Evolutionary conservation across 1,284 basidiomycete species (phyloP), one percentile per base, ranked within the genome.

Genomic region (Puccinia coronata): DNA sequence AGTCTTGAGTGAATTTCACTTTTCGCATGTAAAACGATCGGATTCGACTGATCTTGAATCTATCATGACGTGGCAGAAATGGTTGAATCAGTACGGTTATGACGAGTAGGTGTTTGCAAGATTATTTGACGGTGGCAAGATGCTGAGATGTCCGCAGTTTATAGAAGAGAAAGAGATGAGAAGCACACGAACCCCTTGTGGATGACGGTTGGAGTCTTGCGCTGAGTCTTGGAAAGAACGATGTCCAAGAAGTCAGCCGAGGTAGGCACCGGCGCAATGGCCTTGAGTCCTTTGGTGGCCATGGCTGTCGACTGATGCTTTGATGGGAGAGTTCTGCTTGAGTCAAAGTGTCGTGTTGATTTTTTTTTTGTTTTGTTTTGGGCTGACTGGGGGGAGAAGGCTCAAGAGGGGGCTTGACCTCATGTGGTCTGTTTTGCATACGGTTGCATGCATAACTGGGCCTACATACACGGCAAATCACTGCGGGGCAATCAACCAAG

Each of bases 1-100:
- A 90, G 86, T 98, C 95, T 87, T 98, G 96, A 0, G 96, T 97
- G 87, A 98, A 99, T 88, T 98, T 99, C 88, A 99, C 96, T 88
- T 98, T 99, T 87, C 96, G 92, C 96, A 98, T 98, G 88, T 99
- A 98, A 87, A 98, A 93, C 84, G 85, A 83, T 49, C 94, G 90
- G 86, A 95, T 96, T 79, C 95, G 91, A 83, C 93, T 94, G 87
- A 99, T 99, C 89, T 99, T 98, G 90, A 97, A 98, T 89, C 98
- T 98, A 34, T 3, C 9, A 28, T 2, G 23, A n/a, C 5, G 31
- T 71, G 34, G 31, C n/a, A n/a, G n/a, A n/a, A n/a, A n/a, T n/a
- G n/a, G n/a, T 67, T 39, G 63, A 41, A 12, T 20, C 89, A 95
- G 95, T 87, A 96, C 95, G n/a, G n/a, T n/a, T n/a, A n/a, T n/a